phyloP scores from a whole-genome alignment of 805 yeast species.

The Saccharomycopsis vini region DNA sequence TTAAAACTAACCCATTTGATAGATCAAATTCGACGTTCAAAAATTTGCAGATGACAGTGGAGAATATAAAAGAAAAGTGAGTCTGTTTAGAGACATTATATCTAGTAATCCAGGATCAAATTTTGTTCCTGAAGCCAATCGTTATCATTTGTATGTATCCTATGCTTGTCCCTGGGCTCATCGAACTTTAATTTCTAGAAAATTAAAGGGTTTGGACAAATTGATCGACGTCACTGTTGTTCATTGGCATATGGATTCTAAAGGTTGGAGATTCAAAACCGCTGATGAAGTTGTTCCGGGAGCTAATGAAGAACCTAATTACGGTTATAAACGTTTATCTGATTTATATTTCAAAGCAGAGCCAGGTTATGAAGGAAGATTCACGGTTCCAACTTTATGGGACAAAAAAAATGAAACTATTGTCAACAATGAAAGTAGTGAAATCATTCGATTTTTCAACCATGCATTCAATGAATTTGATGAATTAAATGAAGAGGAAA shows the following conservation, averaged over 20 bases:
- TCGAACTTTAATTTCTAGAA: conserved; percentile 64
- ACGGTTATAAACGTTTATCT: conserved; percentile 50
- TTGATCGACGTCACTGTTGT: conserved; percentile 58
- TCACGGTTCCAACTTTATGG: conserved; percentile 91
- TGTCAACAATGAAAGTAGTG: conserved; percentile 87
- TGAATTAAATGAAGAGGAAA: conserved; percentile 34
- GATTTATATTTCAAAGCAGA: conserved; percentile 70
- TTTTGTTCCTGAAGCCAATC: conserved; percentile 63
- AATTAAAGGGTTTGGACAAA: conserved; percentile 61
- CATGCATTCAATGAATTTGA: conserved; percentile 56
- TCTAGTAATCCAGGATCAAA: conserved; percentile 49
- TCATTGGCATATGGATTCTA: conserved; percentile 80
- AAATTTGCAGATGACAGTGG: conserved; percentile 46
- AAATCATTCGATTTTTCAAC: conserved; percentile 77
- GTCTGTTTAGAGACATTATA: conserved; percentile 56
- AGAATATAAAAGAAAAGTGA: conserved; percentile 41
- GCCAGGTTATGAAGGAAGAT: conserved; percentile 70
- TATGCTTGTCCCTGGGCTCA: conserved; percentile 96
- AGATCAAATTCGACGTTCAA: conserved; percentile 32
- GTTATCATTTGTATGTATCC: conserved; percentile 85
- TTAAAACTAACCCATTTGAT: too few relatives aligned
- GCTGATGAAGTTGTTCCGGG: conserved; percentile 37
- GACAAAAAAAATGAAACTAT: conserved; percentile 75
- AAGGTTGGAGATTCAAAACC: conserved; percentile 80
- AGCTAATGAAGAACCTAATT: conserved; percentile 47